These are phyloP conservation scores for Diversispora epigaea DNA, from an alignment of 192 early-diverging fungal species.

Conservation along the genomic window DNA sequence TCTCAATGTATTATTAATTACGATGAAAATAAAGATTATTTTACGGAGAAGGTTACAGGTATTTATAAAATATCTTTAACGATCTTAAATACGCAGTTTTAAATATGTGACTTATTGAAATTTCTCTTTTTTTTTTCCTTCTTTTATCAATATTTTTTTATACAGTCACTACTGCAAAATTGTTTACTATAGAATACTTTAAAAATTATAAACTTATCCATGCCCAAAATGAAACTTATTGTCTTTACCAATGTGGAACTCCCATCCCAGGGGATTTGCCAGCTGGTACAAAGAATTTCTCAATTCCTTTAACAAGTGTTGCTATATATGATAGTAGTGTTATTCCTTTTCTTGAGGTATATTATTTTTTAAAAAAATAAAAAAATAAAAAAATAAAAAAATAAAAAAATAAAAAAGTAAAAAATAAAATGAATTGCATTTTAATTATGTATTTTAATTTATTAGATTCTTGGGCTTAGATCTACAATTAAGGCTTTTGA, in stretches of 20 bases:
- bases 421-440: too few relatives aligned
- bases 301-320: slow-evolving; percentile 45
- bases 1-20: too few relatives aligned
- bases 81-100: too few relatives aligned
- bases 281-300: slow-evolving; percentile 46
- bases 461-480: slow-evolving; percentile 46
- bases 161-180: slow-evolving; percentile 49
- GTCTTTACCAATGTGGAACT: slow-evolving; percentile 75
- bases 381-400: too few relatives aligned
- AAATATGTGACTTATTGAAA: background rate
- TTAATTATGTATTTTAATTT: too few relatives aligned
- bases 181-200: slow-evolving; percentile 62
- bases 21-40: too few relatives aligned
- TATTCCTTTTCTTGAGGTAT: slow-evolving; percentile 51
- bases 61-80: too few relatives aligned
- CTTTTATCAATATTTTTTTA: background rate
- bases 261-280: slow-evolving; percentile 46
- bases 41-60: too few relatives aligned
- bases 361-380: background rate
- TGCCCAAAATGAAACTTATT: slow-evolving; percentile 53
- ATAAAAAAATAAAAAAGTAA: too few relatives aligned
- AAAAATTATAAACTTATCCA: slow-evolving; percentile 66
- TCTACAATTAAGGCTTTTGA: slow-evolving; percentile 41
- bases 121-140: background rate
- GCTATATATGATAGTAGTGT: slow-evolving; percentile 45